A percentile compares a stretch with the other conserved stretches of the same genome.
These are phyloP conservation scores for Cladochytrium replicatum DNA, from an alignment of 192 early-diverging fungal genomes.

Conservation along the genomic window DNA sequence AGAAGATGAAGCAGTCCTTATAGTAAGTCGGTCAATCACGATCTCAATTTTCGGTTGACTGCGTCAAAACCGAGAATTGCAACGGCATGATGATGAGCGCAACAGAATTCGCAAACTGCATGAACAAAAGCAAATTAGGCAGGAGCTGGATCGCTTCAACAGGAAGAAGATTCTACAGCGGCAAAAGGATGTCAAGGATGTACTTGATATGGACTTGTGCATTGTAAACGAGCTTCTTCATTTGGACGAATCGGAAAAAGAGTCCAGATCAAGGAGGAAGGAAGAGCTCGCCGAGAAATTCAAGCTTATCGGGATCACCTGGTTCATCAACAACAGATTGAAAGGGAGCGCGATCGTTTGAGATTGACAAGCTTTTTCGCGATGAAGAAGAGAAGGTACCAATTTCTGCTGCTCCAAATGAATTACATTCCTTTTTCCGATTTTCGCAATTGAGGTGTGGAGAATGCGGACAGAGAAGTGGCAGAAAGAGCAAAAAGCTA, in stretches of 20 bases:
- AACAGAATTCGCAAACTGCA: constrained; percentile 20
- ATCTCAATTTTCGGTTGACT: constrained; percentile 5
- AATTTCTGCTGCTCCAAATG: too few relatives aligned
- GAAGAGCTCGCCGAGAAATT: constrained; percentile 36
- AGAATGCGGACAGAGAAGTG: constrained; percentile 35
- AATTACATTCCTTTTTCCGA: too few relatives aligned
- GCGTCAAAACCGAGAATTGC: constrained; percentile 34
- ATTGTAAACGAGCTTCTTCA: constrained; percentile 33
- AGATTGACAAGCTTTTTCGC: constrained; percentile 29
- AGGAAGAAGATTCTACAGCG: constrained; percentile 20
- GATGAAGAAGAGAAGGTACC: constrained; percentile 33
- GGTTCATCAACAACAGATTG: constrained; percentile 16
- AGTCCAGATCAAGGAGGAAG: constrained; percentile 14
- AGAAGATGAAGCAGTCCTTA: constrained; percentile 35
- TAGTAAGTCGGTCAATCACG: constrained; percentile 19
- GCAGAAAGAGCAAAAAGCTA: constrained; percentile 33
- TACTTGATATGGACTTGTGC: constrained; percentile 32
- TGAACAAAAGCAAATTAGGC: constrained; percentile 28
- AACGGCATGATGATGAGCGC: constrained; percentile 34
- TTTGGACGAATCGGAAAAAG: constrained; percentile 28
- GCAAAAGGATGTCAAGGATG: constrained; percentile 23
- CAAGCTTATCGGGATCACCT: constrained; percentile 34
- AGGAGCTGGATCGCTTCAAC: constrained; percentile 43
- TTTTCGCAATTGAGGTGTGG: constrained; percentile 29
- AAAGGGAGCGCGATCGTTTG: constrained; percentile 25